Conservation (phyloP, 148 eudicot species). For the Diospyros kaki region DNA sequence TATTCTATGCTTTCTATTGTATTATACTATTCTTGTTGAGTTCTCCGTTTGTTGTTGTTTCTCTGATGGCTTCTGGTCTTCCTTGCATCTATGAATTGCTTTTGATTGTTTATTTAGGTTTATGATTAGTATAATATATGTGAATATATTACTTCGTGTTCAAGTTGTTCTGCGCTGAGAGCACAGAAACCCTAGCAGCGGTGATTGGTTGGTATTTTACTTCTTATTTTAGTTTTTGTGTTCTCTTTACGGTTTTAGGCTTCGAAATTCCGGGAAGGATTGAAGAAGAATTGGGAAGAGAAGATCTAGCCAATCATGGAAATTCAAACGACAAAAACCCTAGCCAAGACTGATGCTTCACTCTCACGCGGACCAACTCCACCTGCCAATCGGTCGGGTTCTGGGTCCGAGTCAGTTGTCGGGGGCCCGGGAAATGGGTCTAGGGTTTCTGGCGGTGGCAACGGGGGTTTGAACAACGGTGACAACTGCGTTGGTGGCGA, state of each 20-base stretch:
- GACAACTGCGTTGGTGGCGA: not conserved
- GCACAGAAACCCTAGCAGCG: not conserved
- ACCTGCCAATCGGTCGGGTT: constrained; percentile 7
- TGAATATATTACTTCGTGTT: not conserved
- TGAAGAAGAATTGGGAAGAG: not conserved
- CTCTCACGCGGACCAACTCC: not conserved
- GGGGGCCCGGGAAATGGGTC: constrained; percentile 10
- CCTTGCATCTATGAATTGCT: too few relatives aligned
- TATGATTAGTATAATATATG: too few relatives aligned
- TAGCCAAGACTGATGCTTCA: constrained; percentile 12
- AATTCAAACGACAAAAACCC: constrained; percentile 9
- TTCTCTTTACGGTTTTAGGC: not conserved
- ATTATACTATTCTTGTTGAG: too few relatives aligned
- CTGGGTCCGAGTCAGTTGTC: not conserved
- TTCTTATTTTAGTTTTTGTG: not conserved
- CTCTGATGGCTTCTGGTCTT: too few relatives aligned
- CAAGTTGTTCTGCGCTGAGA: not conserved
- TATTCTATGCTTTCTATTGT: too few relatives aligned
- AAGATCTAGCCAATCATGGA: not conserved
- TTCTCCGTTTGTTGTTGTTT: too few relatives aligned
- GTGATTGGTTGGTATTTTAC: not conserved
- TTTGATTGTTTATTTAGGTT: too few relatives aligned
- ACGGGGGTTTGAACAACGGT: not conserved
- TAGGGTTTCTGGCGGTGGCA: constrained; percentile 14
- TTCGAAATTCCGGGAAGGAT: not conserved